These are phyloP conservation scores for Clarkia xantiana DNA, from an alignment of 345 rosid species.

Conservation along the genomic window DNA sequence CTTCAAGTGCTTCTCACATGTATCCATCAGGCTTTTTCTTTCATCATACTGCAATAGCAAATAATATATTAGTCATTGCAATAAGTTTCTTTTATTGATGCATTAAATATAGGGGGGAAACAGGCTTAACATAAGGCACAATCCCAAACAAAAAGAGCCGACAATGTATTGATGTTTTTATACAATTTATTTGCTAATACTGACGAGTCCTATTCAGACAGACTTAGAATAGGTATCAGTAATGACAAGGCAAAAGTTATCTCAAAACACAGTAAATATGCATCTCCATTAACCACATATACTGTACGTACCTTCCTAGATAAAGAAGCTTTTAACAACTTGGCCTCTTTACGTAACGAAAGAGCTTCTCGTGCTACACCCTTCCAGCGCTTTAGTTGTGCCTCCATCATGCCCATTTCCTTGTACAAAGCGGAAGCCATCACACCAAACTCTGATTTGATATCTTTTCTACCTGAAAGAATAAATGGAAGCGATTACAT, in stretches of 20 bases:
- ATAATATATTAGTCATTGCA: not conserved
- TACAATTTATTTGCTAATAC: no score
- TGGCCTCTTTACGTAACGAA: constrained; percentile 55
- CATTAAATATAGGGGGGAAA: no score
- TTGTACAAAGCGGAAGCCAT: constrained; percentile 91
- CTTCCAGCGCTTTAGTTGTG: constrained; percentile 85
- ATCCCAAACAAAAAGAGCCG: no score
- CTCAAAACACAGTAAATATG: no score
- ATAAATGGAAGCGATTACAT: not conserved
- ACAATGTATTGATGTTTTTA: no score
- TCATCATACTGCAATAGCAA: constrained; percentile 47
- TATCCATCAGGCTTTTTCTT: constrained; percentile 38
- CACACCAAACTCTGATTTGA: constrained; percentile 64
- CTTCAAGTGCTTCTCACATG: constrained; percentile 48
- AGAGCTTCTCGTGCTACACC: constrained; percentile 64
- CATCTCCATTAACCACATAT: not conserved
- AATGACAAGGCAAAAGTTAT: no score
- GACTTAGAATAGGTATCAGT: no score
- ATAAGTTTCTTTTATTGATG: not conserved
- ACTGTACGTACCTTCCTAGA: constrained; percentile 42
- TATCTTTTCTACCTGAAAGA: constrained; percentile 67
- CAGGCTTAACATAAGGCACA: no score
- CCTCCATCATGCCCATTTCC: constrained; percentile 92
- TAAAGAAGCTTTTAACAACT: constrained; percentile 39
- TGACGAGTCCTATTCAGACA: no score